These are phyloP conservation scores for Fragaria iinumae DNA, from an alignment of 306 rosid species.

Conservation along the genomic window DNA sequence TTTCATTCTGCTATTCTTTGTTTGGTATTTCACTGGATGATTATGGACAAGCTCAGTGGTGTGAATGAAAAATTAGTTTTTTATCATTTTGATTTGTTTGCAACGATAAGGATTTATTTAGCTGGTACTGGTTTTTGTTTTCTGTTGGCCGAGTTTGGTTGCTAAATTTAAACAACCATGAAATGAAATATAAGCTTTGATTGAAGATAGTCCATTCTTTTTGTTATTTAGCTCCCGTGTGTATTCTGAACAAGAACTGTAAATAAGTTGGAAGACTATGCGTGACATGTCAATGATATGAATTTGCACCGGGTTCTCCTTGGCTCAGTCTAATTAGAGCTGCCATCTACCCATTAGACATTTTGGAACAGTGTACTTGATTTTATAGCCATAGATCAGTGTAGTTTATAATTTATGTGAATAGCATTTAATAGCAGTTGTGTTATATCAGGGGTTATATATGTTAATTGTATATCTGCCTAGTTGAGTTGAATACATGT, in stretches of 20 bases:
- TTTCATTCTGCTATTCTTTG: background rate
- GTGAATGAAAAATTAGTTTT: background rate
- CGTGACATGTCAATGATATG: background rate
- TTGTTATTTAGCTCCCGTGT: too few species aligned
- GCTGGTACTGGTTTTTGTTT: background rate
- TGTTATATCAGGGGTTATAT: too few species aligned
- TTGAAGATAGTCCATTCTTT: too few species aligned
- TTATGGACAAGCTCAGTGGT: background rate
- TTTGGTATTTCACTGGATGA: background rate
- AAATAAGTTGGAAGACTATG: background rate
- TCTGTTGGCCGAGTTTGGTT: background rate
- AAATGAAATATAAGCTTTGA: too few species aligned
- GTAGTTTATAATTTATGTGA: background rate
- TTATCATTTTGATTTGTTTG: background rate
- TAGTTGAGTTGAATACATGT: background rate
- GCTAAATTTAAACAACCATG: background rate
- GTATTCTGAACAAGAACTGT: too few species aligned
- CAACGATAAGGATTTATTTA: background rate
- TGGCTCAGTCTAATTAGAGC: background rate
- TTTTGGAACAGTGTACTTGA: background rate
- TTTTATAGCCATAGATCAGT: too few species aligned
- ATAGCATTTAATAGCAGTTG: background rate
- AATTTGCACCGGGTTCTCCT: background rate
- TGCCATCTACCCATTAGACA: background rate
- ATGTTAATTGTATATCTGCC: background rate